phyloP scores from a whole-genome alignment of 345 rosid species.

The Sisymbrium irio region DNA sequence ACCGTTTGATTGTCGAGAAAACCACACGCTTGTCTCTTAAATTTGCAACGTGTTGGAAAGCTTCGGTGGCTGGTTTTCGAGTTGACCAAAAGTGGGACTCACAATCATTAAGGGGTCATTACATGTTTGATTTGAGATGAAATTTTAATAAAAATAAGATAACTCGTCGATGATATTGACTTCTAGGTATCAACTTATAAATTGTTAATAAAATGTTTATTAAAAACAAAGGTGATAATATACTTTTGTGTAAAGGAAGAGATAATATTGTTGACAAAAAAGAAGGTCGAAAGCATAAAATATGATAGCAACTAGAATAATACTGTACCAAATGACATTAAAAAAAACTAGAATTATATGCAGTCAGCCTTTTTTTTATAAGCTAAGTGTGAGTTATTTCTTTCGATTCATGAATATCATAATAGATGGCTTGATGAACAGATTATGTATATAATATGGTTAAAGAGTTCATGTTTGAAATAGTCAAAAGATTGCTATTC shows the following conservation, averaged over 20 bases:
- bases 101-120: neutral
- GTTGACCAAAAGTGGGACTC: neutral
- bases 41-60: slow-evolving; percentile 1
- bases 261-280: slow-evolving; percentile 3
- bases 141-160: neutral
- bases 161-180: neutral
- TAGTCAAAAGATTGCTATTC: slow-evolving; percentile 20
- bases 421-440: neutral
- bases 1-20: neutral
- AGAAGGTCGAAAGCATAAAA: neutral
- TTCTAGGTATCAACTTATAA: neutral
- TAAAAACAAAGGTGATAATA: slow-evolving; percentile 3
- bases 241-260: slow-evolving; percentile 10
- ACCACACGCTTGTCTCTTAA: neutral
- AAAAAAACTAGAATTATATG: neutral
- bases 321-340: neutral
- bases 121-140: too few relatives aligned
- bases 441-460: slow-evolving; percentile 27
- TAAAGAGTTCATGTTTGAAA: neutral
- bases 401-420: neutral
- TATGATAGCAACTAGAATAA: neutral
- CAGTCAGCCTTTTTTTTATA: neutral
- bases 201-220: neutral
- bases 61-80: slow-evolving; percentile 8
- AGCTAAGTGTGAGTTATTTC: neutral